These are phyloP conservation scores for Porphyra umbilicalis DNA, from an alignment of 31 red algal species.

Conservation along the genomic window DNA sequence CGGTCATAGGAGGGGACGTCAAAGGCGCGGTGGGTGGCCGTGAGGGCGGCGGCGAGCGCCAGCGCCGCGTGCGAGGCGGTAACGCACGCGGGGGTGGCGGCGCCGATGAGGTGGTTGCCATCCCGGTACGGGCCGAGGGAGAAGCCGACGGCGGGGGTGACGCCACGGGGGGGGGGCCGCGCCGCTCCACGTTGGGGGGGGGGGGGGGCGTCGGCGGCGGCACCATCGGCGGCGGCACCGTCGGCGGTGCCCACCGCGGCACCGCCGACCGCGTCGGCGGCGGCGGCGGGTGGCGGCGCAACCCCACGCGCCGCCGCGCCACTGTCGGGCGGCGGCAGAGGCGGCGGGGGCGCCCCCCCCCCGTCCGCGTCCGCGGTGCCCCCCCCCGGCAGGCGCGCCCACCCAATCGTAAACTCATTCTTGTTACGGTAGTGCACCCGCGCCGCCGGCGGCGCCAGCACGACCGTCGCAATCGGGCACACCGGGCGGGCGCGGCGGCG, in stretches of 20 bases:
- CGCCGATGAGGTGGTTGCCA: slow-evolving; percentile 42
- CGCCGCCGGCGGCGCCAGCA: no score
- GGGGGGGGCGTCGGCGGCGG: no score
- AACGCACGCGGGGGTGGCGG: slow-evolving; percentile 25
- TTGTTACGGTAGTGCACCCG: slow-evolving; percentile 74
- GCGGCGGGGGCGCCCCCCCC: no score
- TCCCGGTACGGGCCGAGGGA: slow-evolving; percentile 49
- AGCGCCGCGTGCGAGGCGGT: slow-evolving; percentile 40
- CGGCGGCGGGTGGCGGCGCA: not conserved
- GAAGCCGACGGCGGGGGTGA: slow-evolving; percentile 71
- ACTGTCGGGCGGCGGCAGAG: no score
- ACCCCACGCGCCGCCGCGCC: not conserved
- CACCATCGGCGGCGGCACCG: no score
- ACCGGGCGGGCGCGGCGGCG: no score
- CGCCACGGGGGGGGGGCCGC: no score
- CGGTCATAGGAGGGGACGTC: slow-evolving; percentile 60
- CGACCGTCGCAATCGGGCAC: no score
- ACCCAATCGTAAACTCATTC: slow-evolving; percentile 85
- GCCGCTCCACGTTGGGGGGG: no score
- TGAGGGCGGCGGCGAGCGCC: slow-evolving; percentile 27
- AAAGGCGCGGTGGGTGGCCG: slow-evolving; percentile 12
- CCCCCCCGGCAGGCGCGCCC: slow-evolving; percentile 1
- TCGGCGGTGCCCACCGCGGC: no score
- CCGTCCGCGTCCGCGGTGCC: no score
- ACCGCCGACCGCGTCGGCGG: no score